These are phyloP conservation scores for Annulohypoxylon maeteangense DNA, from an alignment of 495 filamentous ascomycete species.

Conservation along the genomic window DNA sequence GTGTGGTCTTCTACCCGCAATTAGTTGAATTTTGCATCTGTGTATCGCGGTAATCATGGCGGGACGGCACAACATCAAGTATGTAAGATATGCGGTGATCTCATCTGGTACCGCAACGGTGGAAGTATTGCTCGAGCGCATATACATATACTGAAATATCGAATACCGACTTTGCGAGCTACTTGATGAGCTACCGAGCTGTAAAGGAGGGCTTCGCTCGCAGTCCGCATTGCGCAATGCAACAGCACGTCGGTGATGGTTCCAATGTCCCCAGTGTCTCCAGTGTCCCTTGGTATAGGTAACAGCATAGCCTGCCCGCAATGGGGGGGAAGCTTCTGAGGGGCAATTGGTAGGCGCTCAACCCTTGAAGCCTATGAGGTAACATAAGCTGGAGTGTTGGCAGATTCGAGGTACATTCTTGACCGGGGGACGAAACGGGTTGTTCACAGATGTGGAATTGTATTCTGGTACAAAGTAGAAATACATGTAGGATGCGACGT, in stretches of 20 bases:
- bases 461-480: slow-evolving; percentile 3
- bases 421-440: slow-evolving; percentile 33
- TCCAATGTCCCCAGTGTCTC: not conserved
- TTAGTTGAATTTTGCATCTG: slow-evolving; percentile 5
- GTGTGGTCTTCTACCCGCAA: not conserved
- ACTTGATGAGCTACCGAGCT: slow-evolving; percentile 14
- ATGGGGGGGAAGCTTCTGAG: slow-evolving; percentile 21
- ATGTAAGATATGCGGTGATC: slow-evolving; percentile 17
- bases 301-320: slow-evolving; percentile 13
- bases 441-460: slow-evolving; percentile 22
- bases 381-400: slow-evolving; percentile 27
- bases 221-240: slow-evolving; percentile 6
- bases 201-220: not conserved
- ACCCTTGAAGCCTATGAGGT: slow-evolving; percentile 12
- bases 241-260: not conserved
- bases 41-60: slow-evolving; percentile 21
- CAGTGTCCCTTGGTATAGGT: not conserved
- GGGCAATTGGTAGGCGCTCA: slow-evolving; percentile 28
- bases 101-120: slow-evolving; percentile 1
- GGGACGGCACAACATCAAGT: slow-evolving; percentile 10
- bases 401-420: slow-evolving; percentile 21
- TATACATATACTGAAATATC: slow-evolving; percentile 1
- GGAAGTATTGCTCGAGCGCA: not conserved
- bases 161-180: not conserved
- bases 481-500: slow-evolving; percentile 35